Evolutionary conservation across 2,329 filamentous ascomycete genomes (phyloP).

Genomic region (Xylaria multiplex): DNA sequence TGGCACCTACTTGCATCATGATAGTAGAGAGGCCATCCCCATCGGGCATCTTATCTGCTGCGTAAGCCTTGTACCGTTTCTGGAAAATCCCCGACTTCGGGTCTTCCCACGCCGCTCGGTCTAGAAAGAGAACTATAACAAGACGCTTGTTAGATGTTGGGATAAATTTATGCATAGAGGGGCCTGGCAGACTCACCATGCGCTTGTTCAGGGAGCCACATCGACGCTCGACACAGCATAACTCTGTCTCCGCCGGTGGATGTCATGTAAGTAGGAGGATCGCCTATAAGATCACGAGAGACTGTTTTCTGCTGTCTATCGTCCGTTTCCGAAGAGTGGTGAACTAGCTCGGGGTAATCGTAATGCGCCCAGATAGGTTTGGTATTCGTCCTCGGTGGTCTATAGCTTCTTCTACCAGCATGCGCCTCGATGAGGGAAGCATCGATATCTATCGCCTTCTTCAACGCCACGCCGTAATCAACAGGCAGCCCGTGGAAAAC

Average conservation of each 20-base stretch:
- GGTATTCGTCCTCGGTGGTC: background rate
- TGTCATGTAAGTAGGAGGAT: conserved; percentile 35
- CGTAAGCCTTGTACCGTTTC: conserved; percentile 34
- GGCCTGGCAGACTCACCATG: conserved; percentile 34
- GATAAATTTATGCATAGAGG: background rate
- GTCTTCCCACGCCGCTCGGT: conserved; percentile 44
- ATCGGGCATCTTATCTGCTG: conserved; percentile 13
- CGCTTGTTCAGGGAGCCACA: conserved; percentile 48
- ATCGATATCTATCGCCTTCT: conserved; percentile 17
- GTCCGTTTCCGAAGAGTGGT: background rate
- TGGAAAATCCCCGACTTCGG: conserved; percentile 35
- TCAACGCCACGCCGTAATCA: conserved; percentile 13
- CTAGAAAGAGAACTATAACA: conserved; percentile 48
- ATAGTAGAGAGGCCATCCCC: conserved; percentile 8
- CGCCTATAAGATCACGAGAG: conserved; percentile 17
- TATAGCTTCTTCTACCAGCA: conserved; percentile 22
- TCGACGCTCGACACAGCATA: conserved; percentile 50
- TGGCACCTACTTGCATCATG: background rate
- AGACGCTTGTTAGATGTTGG: background rate
- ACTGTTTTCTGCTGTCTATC: background rate
- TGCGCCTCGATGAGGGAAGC: conserved; percentile 30
- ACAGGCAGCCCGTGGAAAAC: conserved; percentile 31
- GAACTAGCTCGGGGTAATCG: conserved; percentile 33
- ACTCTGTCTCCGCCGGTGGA: conserved; percentile 40
- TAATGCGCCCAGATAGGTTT: conserved; percentile 24